Percentiles rank a stretch among this genome's conserved stretches.
Evolutionary conservation across 2,329 filamentous ascomycete species (phyloP).

Genomic region (Metarhizium sp.): DNA sequence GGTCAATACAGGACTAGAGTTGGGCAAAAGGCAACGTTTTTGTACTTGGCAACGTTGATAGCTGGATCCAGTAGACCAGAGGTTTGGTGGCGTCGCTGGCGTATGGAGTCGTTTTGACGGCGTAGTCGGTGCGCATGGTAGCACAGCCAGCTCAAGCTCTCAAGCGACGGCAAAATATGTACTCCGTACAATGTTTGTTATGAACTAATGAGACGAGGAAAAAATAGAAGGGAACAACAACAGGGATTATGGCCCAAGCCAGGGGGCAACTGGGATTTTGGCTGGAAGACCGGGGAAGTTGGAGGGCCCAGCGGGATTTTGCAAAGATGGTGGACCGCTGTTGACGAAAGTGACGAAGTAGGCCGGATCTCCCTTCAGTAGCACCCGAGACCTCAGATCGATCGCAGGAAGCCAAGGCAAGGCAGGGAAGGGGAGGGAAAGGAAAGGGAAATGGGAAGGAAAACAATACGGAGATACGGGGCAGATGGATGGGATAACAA

Average conservation of each 20-base stretch:
- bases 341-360: background rate
- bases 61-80: background rate
- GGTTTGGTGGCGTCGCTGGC: background rate
- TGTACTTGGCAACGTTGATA: background rate
- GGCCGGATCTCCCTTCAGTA: background rate
- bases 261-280: background rate
- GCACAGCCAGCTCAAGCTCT: background rate
- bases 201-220: no score
- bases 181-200: no score
- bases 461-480: background rate
- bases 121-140: background rate
- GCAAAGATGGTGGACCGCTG: background rate
- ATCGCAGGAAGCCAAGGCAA: no score
- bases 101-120: background rate
- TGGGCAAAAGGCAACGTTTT: background rate
- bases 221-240: background rate
- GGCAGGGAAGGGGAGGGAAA: no score
- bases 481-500: background rate
- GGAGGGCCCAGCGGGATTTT: background rate
- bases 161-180: background rate
- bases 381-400: background rate
- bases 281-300: background rate
- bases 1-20: no score
- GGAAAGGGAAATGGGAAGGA: no score
- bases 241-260: background rate